Percentiles rank a stretch among this genome's conserved stretches.
Conservation (phyloP, 2,329 filamentous ascomycete species). For the Claviceps lovelessii region DNA sequence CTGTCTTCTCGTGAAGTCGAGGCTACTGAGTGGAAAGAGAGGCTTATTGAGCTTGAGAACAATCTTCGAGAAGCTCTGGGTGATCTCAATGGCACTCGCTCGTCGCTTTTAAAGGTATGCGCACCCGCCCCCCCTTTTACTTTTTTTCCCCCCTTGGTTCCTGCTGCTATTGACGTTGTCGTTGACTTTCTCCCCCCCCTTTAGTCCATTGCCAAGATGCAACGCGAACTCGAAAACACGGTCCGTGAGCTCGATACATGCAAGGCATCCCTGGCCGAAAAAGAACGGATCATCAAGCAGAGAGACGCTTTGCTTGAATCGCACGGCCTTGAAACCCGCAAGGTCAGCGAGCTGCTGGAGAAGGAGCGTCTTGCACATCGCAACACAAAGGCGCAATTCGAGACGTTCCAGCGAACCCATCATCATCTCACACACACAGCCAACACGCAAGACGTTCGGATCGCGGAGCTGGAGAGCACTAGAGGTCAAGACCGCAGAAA, state of each 20-base stretch:
- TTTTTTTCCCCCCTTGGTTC: background rate
- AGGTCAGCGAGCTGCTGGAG: constrained; percentile 74
- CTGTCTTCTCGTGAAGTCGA: constrained; percentile 76
- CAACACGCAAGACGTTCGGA: constrained; percentile 68
- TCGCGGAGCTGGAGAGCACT: constrained; percentile 71
- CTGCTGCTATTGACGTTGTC: background rate
- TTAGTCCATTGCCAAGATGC: constrained; percentile 70
- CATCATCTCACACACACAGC: constrained; percentile 78
- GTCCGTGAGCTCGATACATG: constrained; percentile 68
- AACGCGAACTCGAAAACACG: constrained; percentile 74
- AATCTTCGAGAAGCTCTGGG: constrained; percentile 77
- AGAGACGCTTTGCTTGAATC: constrained; percentile 80
- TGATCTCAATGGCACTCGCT: constrained; percentile 73
- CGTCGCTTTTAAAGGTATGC: constrained; percentile 64
- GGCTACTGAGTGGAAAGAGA: constrained; percentile 79
- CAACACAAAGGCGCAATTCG: constrained; percentile 75
- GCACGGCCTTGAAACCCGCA: constrained; percentile 72
- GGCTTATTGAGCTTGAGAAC: constrained; percentile 77
- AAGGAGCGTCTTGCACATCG: constrained; percentile 77
- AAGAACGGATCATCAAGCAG: constrained; percentile 78
- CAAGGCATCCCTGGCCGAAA: constrained; percentile 69
- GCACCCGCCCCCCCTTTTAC: background rate
- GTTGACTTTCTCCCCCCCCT: background rate
- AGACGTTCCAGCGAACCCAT: constrained; percentile 76
- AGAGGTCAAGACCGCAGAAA: constrained; percentile 66